phyloP scores from a whole-genome alignment of 352 stramenopile species.

The Globisporangium emineosum region DNA sequence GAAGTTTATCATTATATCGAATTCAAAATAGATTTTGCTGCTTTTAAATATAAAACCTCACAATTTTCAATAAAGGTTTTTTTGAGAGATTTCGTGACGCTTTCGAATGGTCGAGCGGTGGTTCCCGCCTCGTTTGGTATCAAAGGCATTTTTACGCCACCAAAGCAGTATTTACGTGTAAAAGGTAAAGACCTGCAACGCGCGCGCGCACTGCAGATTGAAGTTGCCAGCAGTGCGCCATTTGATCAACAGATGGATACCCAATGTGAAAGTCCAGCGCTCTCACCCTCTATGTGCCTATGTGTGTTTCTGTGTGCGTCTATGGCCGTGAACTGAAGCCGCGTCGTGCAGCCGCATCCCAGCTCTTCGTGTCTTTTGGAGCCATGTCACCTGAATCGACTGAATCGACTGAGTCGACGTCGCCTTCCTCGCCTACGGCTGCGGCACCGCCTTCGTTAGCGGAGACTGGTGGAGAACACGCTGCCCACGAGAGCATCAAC shows the following conservation, averaged over 20 bases:
- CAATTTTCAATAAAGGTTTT: too few relatives aligned
- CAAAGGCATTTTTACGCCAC: slow-evolving; percentile 7
- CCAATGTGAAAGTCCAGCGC: neutral
- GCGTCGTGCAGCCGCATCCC: neutral
- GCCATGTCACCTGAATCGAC: neutral
- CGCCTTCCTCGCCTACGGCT: neutral
- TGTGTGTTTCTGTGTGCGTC: neutral
- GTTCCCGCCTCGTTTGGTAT: neutral
- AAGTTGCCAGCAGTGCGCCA: slow-evolving; percentile 3
- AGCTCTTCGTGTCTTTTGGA: neutral
- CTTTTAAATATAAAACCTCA: neutral
- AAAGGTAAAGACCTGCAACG: slow-evolving; percentile 11
- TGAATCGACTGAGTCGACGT: neutral
- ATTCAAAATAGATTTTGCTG: too few relatives aligned
- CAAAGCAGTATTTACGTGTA: slow-evolving; percentile 12
- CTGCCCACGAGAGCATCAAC: neutral
- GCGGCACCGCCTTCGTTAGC: neutral
- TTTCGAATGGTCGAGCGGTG: neutral
- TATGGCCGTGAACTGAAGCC: neutral
- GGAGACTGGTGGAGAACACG: neutral
- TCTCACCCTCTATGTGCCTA: neutral
- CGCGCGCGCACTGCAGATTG: neutral
- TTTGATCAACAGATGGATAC: neutral
- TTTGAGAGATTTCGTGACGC: neutral
- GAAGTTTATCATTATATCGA: too few relatives aligned